phyloP scores from a whole-genome alignment of 73 alveolate genomes.

The Tetrahymena thermophila region DNA sequence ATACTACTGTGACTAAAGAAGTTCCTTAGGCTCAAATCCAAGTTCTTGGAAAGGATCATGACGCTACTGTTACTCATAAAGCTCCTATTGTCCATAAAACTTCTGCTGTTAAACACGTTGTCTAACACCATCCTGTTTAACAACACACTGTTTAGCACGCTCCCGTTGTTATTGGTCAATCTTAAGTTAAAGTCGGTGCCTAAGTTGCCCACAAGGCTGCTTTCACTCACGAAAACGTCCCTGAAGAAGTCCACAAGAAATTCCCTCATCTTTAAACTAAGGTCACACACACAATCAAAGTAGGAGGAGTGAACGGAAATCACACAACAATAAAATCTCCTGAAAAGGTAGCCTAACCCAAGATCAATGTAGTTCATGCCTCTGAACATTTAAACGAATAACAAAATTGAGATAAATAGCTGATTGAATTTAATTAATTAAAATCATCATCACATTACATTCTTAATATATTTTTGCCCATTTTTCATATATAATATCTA shows the following conservation, averaged over 20 bases:
- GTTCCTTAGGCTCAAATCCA: neutral
- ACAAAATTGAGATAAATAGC: neutral
- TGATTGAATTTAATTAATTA: neutral
- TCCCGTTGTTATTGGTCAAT: neutral
- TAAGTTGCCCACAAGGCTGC: neutral
- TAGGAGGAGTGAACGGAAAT: neutral
- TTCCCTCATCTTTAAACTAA: neutral
- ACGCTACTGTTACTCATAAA: neutral
- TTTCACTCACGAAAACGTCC: neutral
- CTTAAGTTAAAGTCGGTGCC: neutral
- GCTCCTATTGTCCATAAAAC: neutral
- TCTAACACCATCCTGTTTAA: neutral
- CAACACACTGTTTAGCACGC: neutral
- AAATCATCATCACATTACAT: neutral
- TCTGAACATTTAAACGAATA: neutral
- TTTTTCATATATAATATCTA: neutral
- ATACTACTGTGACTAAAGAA: neutral
- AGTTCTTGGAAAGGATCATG: neutral
- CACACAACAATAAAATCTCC: neutral
- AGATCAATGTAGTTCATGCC: neutral
- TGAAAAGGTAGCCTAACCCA: neutral
- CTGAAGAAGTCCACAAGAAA: neutral
- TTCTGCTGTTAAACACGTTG: neutral
- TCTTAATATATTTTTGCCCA: neutral
- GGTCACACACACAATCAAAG: neutral